Evolutionary conservation across 176 grass and related monocot genomes (phyloP), one percentile per base, ranked within the genome.

Genomic region (Carex scoparia): DNA sequence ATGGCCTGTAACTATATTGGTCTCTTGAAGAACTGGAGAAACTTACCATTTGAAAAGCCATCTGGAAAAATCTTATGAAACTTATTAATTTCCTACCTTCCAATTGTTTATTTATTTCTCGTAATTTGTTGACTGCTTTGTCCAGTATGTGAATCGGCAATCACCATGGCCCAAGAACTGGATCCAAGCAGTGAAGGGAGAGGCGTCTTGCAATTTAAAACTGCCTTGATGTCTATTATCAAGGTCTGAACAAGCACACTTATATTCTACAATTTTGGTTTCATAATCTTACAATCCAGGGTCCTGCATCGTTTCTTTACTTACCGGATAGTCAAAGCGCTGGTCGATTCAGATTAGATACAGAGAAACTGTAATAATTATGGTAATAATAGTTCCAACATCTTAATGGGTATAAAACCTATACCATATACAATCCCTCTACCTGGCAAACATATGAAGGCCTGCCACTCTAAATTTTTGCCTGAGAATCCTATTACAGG

Each of bases 161-260:
- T 91, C 72, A 88, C 77, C 16, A 92, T 97, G 92, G 94, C 92
- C 13, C 94, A 97, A 88, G 80, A 90, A 85, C 69, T 97, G 18
- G 94, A 97, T 70, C 94, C 92, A 3, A 86, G 83, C 89, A 94
- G 94, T 11, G 92, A 88, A 5, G 87, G 92, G 12, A 88, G 94
- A 84, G 94, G 92, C 33, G 92, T 97, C 51, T 42, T 97, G 6
- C 94, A 97, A 83, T 97, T 94, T 89, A 97, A 97, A 84, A 97
- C 94, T 6, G 92, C 92, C 38, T 79, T 97, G 82, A 82, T 79
- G 69, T 94, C 94, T 81, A 84, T 97, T 10, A 97, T 97, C 84
- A 92, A 97, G 90, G 94, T 97, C 85, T 68, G 28, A 86, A 59
- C 60, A 10, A 53, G 70, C 85, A 61, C 58, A 70, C 58, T 67